Conservation (phyloP, 208 protist species). For the Blechomonas ayalai region DNA sequence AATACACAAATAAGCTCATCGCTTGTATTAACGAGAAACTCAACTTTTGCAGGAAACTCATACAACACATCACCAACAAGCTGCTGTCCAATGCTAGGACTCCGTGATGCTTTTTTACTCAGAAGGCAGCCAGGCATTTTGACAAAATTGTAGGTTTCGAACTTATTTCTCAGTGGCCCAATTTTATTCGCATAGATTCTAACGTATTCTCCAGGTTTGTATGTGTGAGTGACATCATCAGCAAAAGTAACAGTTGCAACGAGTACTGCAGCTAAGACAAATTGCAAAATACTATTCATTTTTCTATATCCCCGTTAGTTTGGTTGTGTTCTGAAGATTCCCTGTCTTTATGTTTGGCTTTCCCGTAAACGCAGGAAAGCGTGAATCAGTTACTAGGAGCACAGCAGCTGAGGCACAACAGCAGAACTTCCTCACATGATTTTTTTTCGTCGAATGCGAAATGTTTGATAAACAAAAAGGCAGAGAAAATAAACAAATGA, state of each 20-base stretch:
- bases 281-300: not conserved
- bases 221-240: conserved; percentile 29
- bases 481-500: conserved; percentile 6
- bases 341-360: no score
- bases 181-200: conserved; percentile 91
- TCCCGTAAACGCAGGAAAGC: no score
- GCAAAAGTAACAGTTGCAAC: not conserved
- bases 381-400: no score
- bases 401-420: conserved; percentile 1
- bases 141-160: conserved; percentile 93
- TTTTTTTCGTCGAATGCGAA: conserved; percentile 9
- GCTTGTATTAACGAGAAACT: conserved; percentile 20
- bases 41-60: conserved; percentile 32
- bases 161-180: conserved; percentile 90
- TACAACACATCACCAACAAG: conserved; percentile 61
- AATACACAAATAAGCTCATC: conserved; percentile 27
- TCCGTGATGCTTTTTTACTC: conserved; percentile 6
- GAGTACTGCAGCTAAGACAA: conserved; percentile 3
- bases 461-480: not conserved
- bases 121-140: conserved; percentile 69
- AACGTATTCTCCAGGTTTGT: conserved; percentile 33
- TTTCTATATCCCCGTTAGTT: not conserved
- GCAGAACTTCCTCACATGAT: conserved; percentile 3
- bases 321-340: not conserved
- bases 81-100: conserved; percentile 68